Base-by-base conservation (phyloP, 805 yeast genomes). In the Candida dajiaensis region DNA sequence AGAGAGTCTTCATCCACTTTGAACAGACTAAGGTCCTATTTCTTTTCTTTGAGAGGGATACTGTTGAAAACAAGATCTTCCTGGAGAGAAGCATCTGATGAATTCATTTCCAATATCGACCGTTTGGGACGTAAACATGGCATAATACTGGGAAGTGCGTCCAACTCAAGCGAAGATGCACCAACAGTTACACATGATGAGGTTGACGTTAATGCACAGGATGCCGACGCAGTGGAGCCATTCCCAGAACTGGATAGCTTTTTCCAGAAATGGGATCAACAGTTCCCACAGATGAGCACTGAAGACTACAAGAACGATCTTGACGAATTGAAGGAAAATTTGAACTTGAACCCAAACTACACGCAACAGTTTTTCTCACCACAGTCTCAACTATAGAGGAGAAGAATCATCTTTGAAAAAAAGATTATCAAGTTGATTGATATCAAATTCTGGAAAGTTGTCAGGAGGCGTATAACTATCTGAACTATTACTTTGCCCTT, bases 181-280 rank as follows among this genome's bases (percentile, higher is more conserved):
- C 7, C 20, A 16, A 4, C 36, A 16, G 10, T 20, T 5, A 13
- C 20, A 16, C 20, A n/a, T 33, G 12, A 33, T 16, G 36, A 33
- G 20, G 5, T 33, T 3, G 36, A 16, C 11, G 6, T 33, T 4
- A 18, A n/a, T 12, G 12, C 16, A 18, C 33, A 42, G 10, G 37
- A 38, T 6, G 4, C 41, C 2, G 29, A 23, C 11, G 16, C 19
- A 13, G 23, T 40, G 4, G 42, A 40, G 13, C 13, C 42, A 4
- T 38, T 43, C n/a, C 37, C 37, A 11, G 45, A 38, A 12, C 20
- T 43, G 41, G 41, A 43, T 18, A 26, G 20, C 10, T 43, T 43
- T 18, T 38, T 43, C 18, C 37, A 43, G 31, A 21, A 38, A 19
- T 43, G 41, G 45, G 45, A 43, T 13, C 38, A 31, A 13, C 45